Conservation (phyloP, 2,329 filamentous ascomycete species). For the Dothideomycetidae sp. region DNA sequence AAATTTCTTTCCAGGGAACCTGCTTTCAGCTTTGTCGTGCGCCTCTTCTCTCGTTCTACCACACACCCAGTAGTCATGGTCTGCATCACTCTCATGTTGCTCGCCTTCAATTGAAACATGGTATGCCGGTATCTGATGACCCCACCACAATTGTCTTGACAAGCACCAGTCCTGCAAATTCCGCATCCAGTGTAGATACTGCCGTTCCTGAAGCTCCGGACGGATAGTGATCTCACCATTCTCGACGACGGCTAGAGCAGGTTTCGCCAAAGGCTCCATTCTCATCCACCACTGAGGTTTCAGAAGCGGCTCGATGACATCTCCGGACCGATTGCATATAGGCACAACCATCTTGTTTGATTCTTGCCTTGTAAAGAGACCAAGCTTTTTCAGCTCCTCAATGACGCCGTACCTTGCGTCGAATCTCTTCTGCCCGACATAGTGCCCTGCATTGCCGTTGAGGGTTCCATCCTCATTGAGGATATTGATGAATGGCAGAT, state of each 20-base stretch:
- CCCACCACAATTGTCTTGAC: constrained; percentile 91
- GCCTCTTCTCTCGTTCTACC: constrained; percentile 71
- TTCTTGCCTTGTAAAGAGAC: constrained; percentile 85
- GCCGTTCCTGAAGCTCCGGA: constrained; percentile 69
- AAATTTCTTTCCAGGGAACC: constrained; percentile 69
- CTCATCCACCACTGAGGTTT: constrained; percentile 98
- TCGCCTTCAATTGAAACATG: constrained; percentile 68
- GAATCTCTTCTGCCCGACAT: constrained; percentile 78
- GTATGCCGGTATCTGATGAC: constrained; percentile 85
- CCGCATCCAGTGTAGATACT: constrained; percentile 76
- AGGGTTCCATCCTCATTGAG: constrained; percentile 79
- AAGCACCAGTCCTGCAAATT: constrained; percentile 91
- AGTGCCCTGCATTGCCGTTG: constrained; percentile 72
- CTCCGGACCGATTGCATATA: constrained; percentile 76
- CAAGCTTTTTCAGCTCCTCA: constrained; percentile 68
- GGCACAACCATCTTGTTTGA: constrained; percentile 91
- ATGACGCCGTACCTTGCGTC: constrained; percentile 79
- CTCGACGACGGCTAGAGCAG: constrained; percentile 66
- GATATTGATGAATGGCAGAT: constrained; percentile 85
- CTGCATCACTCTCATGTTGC: constrained; percentile 41
- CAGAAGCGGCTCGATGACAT: constrained; percentile 83
- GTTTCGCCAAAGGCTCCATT: constrained; percentile 69
- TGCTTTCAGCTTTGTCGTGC: constrained; percentile 60
- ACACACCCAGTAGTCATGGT: constrained; percentile 66
- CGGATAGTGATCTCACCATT: constrained; percentile 71